Conservation (phyloP, 2,329 filamentous ascomycete genomes). For the Fusarium sarcochroum region DNA sequence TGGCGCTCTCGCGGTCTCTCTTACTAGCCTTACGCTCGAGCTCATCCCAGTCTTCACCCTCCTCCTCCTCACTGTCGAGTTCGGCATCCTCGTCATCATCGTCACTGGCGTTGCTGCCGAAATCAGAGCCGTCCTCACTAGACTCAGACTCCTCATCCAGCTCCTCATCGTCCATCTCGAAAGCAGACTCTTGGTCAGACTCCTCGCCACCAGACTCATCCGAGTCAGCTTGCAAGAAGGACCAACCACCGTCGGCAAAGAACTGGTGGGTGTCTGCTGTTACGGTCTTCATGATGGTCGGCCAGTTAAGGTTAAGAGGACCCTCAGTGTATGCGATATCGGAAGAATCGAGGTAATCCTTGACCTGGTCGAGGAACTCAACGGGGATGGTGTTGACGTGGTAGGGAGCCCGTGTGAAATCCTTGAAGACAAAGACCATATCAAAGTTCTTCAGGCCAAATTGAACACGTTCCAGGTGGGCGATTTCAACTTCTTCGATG, state of each 20-base stretch:
- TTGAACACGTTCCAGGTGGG: conserved; percentile 94
- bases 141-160: conserved; percentile 84
- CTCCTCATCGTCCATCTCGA: conserved; percentile 90
- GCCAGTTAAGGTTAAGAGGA: conserved; percentile 98
- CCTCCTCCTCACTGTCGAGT: conserved; percentile 77
- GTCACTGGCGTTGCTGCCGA: conserved; percentile 88
- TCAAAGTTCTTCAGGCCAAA: conserved; percentile 99
- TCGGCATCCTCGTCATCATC: conserved; percentile 83
- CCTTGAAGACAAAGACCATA: conserved; percentile 97
- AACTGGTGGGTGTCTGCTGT: conserved; percentile 94
- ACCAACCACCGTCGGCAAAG: conserved; percentile 96
- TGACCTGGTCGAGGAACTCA: conserved; percentile 93
- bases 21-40: conserved; percentile 92
- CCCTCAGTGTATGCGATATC: conserved; percentile 96
- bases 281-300: conserved; percentile 99
- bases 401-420: conserved; percentile 89
- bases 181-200: conserved; percentile 91
- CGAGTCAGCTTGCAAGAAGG: conserved; percentile 88
- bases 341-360: conserved; percentile 96
- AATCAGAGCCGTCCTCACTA: conserved; percentile 89
- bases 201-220: conserved; percentile 85
- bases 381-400: conserved; percentile 99
- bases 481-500: conserved; percentile 94
- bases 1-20: conserved; percentile 75
- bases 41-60: conserved; percentile 94